A percentile compares a stretch with the other conserved stretches of the same genome.
Evolutionary conservation across 163 green algal species (phyloP).

Genomic region (Picocystis sp.): DNA sequence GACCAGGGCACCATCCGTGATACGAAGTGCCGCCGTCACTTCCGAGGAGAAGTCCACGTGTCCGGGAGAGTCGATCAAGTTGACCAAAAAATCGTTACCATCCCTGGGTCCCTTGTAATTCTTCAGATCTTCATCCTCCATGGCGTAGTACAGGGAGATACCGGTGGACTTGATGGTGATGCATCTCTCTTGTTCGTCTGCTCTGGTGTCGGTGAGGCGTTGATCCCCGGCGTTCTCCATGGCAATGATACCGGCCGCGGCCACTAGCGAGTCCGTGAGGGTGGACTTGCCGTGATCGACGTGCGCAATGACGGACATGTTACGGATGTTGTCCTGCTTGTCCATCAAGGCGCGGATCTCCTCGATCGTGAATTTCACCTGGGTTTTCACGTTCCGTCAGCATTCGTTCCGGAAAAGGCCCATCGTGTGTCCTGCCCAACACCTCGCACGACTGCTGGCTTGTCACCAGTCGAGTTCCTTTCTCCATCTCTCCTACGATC

Average conservation of each 20-base stretch:
- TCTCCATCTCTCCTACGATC: no score
- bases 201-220: conserved; percentile 86
- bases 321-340: conserved; percentile 96
- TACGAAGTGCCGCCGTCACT: conserved; percentile 96
- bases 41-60: conserved; percentile 99
- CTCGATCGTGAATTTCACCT: conserved; percentile 56
- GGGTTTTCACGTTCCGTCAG: background rate
- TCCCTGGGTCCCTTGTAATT: conserved; percentile 54
- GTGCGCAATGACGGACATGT: conserved; percentile 91
- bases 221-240: conserved; percentile 81
- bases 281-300: conserved; percentile 99
- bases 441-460: no score
- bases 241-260: conserved; percentile 97
- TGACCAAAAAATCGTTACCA: conserved; percentile 95
- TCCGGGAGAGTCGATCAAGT: conserved; percentile 98
- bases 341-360: conserved; percentile 65
- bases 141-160: conserved; percentile 98
- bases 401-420: no score
- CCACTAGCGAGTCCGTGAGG: conserved; percentile 97
- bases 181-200: conserved; percentile 96
- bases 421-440: no score
- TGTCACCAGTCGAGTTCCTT: no score
- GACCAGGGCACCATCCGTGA: conserved; percentile 97
- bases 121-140: conserved; percentile 69
- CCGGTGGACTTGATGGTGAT: conserved; percentile 99